Conservation (phyloP, 306 rosid species). For the Vicia villosa region DNA sequence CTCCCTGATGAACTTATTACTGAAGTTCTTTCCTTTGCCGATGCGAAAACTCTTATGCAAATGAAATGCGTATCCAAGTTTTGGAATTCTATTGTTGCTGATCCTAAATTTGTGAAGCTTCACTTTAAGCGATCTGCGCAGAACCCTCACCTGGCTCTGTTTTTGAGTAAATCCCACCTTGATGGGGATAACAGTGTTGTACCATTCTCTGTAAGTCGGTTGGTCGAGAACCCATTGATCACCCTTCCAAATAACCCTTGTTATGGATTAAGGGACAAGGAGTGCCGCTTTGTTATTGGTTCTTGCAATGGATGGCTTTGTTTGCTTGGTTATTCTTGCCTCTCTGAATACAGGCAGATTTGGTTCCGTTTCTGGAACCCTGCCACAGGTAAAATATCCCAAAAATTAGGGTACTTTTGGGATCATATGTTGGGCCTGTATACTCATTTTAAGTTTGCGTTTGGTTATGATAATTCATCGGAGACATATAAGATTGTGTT, state of each 20-base stretch:
- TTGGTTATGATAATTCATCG: not conserved
- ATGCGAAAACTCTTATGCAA: constrained; percentile 1
- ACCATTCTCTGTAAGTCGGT: not conserved
- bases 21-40: not conserved
- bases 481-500: constrained; percentile 4
- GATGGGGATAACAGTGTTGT: constrained; percentile 2
- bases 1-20: constrained; percentile 6
- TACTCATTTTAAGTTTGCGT: constrained; percentile 7
- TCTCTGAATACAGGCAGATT: not conserved
- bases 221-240: not conserved
- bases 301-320: constrained; percentile 18
- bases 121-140: not conserved
- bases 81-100: not conserved
- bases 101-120: not conserved
- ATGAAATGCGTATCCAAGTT: not conserved
- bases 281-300: not conserved
- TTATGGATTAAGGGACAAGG: constrained; percentile 10
- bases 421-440: not conserved
- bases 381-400: not conserved
- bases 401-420: not conserved
- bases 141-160: not conserved
- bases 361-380: constrained; percentile 14
- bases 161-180: not conserved
- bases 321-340: not conserved
- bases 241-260: not conserved